phyloP scores from a whole-genome alignment of 805 yeast genomes.

The Saccharomycopsis javanensis region DNA sequence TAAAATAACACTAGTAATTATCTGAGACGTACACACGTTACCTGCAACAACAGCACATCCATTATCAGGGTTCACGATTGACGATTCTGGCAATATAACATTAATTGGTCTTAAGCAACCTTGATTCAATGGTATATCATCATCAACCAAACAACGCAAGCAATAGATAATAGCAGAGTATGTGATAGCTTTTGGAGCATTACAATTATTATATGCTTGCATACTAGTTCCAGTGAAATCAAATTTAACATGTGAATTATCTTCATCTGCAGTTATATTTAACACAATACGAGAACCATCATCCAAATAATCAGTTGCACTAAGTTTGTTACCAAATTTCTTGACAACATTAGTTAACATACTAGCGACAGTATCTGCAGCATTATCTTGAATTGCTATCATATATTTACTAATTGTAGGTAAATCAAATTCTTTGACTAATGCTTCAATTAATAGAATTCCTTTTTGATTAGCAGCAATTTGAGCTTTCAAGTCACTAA shows the following conservation, averaged over 20 bases:
- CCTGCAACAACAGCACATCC: conserved; percentile 95
- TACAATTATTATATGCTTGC: conserved; percentile 82
- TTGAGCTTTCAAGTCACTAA: conserved; percentile 78
- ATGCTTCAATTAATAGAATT: conserved; percentile 47
- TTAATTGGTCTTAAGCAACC: conserved; percentile 81
- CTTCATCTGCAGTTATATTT: conserved; percentile 38
- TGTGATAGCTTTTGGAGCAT: conserved; percentile 88
- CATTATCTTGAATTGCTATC: conserved; percentile 75
- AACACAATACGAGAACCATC: conserved; percentile 67
- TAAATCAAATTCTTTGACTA: conserved; percentile 55
- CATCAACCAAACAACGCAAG: conserved; percentile 72
- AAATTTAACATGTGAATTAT: conserved; percentile 54
- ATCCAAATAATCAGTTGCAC: conserved; percentile 62
- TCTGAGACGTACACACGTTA: conserved; percentile 89
- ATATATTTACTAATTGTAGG: conserved; percentile 59
- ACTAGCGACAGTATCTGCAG: conserved; percentile 58
- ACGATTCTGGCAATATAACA: conserved; percentile 51
- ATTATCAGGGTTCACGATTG: conserved; percentile 61
- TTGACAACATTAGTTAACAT: conserved; percentile 36
- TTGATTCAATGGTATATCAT: conserved; percentile 85
- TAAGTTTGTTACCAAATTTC: conserved; percentile 30
- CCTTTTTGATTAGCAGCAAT: conserved; percentile 87
- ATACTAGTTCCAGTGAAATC: conserved; percentile 82
- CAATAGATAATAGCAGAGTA: conserved; percentile 84
- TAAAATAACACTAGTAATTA: conserved; percentile 82